These are phyloP conservation scores for Aspergillus niger DNA, from an alignment of 2,329 filamentous ascomycete species.

Conservation along the genomic window DNA sequence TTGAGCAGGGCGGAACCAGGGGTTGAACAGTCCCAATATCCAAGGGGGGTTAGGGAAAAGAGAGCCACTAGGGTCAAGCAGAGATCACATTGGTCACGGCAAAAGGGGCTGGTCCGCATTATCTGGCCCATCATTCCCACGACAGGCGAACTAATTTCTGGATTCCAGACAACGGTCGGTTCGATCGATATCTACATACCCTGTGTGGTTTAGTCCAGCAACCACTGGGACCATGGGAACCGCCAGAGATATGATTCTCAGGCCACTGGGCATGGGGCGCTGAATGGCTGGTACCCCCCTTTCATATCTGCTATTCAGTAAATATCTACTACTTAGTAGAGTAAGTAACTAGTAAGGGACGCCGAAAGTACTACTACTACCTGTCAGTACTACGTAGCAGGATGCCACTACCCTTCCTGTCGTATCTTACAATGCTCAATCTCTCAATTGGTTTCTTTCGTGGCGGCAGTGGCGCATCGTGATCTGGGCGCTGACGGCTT, in stretches of 20 bases:
- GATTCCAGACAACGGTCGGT: slow-evolving; percentile 4
- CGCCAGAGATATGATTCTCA: neutral
- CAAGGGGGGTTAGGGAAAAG: no score
- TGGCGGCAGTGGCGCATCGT: neutral
- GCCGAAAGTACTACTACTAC: neutral
- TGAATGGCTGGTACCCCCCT: slow-evolving; percentile 1
- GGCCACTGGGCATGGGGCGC: slow-evolving; percentile 4
- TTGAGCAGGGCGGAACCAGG: slow-evolving; percentile 13
- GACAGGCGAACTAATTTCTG: neutral
- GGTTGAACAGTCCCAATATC: neutral
- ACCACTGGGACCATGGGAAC: neutral
- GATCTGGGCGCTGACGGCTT: neutral
- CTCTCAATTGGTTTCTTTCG: neutral
- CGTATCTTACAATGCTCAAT: neutral
- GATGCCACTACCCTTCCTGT: neutral
- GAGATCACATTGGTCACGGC: neutral
- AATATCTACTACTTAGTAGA: neutral
- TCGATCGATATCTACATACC: neutral
- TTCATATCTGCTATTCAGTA: neutral
- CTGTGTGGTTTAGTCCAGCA: neutral
- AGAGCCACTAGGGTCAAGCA: neutral
- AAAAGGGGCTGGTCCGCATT: neutral
- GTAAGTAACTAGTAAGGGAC: neutral
- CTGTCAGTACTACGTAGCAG: neutral
- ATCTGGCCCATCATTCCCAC: slow-evolving; percentile 2